phyloP scores from a whole-genome alignment of 1,284 basidiomycete species.

The Mycena citricolor region DNA sequence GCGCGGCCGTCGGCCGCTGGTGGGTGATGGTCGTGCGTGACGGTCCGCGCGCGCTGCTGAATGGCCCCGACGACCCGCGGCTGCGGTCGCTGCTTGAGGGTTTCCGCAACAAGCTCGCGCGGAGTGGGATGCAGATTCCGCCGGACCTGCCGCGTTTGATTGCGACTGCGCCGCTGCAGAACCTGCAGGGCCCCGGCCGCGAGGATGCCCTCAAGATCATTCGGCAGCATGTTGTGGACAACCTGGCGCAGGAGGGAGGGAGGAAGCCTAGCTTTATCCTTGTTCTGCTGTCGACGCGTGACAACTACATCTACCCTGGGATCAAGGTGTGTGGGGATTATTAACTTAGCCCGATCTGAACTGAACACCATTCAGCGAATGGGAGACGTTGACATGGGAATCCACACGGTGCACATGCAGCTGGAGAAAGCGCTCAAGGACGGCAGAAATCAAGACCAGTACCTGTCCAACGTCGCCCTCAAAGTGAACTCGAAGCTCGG shows the following conservation, averaged over 20 bases:
- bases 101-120: conserved; percentile 51
- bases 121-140: conserved; percentile 53
- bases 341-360: background rate
- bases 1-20: conserved; percentile 51
- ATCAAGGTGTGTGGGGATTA: conserved; percentile 49
- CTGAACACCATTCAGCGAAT: conserved; percentile 40
- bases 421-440: conserved; percentile 57
- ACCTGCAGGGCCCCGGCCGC: conserved; percentile 42
- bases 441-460: conserved; percentile 62
- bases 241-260: conserved; percentile 26
- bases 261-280: conserved; percentile 57
- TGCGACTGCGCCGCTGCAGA: conserved; percentile 31
- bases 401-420: conserved; percentile 70
- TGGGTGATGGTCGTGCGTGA: conserved; percentile 62
- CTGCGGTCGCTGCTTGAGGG: conserved; percentile 44
- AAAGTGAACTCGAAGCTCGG: conserved; percentile 77
- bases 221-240: conserved; percentile 35
- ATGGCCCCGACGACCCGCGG: conserved; percentile 40
- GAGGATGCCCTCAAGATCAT: conserved; percentile 42
- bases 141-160: conserved; percentile 36
- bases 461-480: conserved; percentile 71
- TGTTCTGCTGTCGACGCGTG: conserved; percentile 59
- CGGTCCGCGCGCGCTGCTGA: conserved; percentile 33
- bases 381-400: conserved; percentile 63
- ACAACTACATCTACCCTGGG: conserved; percentile 72